Evolutionary conservation across 2,329 filamentous ascomycete genomes (phyloP), one percentile per base, ranked within the genome.

Genomic region (Kalaharituber pfeilii): DNA sequence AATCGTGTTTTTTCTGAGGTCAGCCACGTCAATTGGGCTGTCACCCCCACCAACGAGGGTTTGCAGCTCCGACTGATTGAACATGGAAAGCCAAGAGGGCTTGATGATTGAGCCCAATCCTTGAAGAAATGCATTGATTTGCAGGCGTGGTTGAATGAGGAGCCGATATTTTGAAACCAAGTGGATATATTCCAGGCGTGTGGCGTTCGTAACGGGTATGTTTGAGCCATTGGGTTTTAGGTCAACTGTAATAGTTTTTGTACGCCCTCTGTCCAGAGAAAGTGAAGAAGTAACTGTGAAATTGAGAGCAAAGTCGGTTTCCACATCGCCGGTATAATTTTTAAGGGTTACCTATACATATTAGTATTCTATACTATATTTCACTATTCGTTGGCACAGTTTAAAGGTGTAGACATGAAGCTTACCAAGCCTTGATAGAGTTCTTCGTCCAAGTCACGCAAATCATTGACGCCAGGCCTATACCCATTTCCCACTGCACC

Each of bases 51-150:
- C 86, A 15, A 98, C 84, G 5, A 98, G 80, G 1, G 86, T 91
- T 69, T 96, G 91, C 3, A 98, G 76, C 67, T 98, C 91, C 2
- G 79, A 79, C 67, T 95, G 89, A 68, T 98, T 98, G 73, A 98
- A 98, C 91, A 98, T 96, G 63, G 83, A 87, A 3, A 98, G 76
- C 91, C 91, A 98, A 2, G 79, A 79, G 0, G 89, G 88, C 56
- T 88, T 82, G 60, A 98, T 91, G 65, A 98, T 94, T 60, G 81
- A 75, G 22, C 84, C 80, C 1, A 98, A 78, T 0, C 91, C 91
- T 54, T 80, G 80, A 6, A 98, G 75, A 67, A 98, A 98, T 1
- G 87, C 86, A 22, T 80, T 76, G 0, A 88, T 95, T 65, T 95
- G 87, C n/a, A 74, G 70, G 50, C 77, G 76, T 1, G 86, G 84